These are phyloP conservation scores for Candida hungchunana DNA, from an alignment of 805 yeast genomes.

Conservation along the genomic window DNA sequence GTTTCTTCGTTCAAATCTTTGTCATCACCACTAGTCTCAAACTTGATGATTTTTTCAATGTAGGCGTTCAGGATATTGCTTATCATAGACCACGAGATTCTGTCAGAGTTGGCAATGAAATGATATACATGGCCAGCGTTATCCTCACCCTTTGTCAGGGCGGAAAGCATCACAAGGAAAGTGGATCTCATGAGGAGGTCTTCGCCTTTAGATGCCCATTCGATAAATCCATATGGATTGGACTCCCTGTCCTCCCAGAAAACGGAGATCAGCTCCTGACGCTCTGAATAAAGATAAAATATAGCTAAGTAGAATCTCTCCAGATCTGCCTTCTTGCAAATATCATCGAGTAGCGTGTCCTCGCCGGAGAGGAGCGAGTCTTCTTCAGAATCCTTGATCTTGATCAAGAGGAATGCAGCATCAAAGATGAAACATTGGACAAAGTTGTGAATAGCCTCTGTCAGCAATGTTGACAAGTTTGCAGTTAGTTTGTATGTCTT, in stretches of 20 bases:
- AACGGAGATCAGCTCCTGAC: constrained; percentile 51
- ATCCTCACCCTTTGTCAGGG: constrained; percentile 59
- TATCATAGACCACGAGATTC: constrained; percentile 53
- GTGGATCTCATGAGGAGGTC: constrained; percentile 81
- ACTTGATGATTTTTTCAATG: constrained; percentile 37
- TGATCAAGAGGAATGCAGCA: constrained; percentile 62
- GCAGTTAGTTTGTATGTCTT: constrained; percentile 22
- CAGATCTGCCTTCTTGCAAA: constrained; percentile 73
- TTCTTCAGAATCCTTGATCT: constrained; percentile 69
- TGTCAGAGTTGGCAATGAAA: constrained; percentile 36
- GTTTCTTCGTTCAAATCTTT: constrained; percentile 78
- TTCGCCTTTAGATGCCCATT: constrained; percentile 83
- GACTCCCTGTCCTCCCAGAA: constrained; percentile 71
- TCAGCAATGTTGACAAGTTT: constrained; percentile 28
- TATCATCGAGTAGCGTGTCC: constrained; percentile 52
- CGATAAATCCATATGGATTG: constrained; percentile 71
- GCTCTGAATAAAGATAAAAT: constrained; percentile 59
- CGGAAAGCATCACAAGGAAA: constrained; percentile 72
- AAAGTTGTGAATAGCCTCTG: constrained; percentile 44
- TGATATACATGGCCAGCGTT: constrained; percentile 49
- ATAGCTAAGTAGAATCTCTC: constrained; percentile 82
- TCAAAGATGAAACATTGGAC: constrained; percentile 54
- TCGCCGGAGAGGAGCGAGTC: constrained; percentile 61
- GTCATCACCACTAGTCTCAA: constrained; percentile 35
- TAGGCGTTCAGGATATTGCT: constrained; percentile 52